These are phyloP conservation scores for Yamagishiella unicocca DNA, from an alignment of 139 green algal genomes.

Conservation along the genomic window DNA sequence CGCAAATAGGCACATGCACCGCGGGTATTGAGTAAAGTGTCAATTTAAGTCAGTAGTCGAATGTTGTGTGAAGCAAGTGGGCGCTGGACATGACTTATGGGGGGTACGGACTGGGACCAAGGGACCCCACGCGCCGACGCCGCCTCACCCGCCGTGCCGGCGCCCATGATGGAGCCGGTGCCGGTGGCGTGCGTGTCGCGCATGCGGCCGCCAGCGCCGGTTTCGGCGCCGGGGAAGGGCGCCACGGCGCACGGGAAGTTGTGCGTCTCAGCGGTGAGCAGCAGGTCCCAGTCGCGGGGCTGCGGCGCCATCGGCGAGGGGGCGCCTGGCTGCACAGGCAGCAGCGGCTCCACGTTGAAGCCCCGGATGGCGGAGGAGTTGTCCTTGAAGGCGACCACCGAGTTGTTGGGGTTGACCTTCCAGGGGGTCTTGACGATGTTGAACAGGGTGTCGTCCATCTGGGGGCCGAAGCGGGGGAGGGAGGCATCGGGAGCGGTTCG, in stretches of 20 bases:
- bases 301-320: slow-evolving; percentile 76
- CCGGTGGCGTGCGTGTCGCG: slow-evolving; percentile 99
- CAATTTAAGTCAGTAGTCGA: too few species aligned
- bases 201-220: slow-evolving; percentile 95
- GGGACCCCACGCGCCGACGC: too few species aligned
- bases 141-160: slow-evolving; percentile 76
- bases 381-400: slow-evolving; percentile 99
- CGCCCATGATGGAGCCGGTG: slow-evolving; percentile 96
- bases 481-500: too few species aligned
- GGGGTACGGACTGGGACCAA: too few species aligned
- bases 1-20: too few species aligned
- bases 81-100: too few species aligned
- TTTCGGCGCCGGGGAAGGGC: slow-evolving; percentile 96
- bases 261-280: slow-evolving; percentile 99
- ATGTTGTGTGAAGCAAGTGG: too few species aligned
- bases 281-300: slow-evolving; percentile 92
- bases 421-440: slow-evolving; percentile 66
- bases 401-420: slow-evolving; percentile 88
- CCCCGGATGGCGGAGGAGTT: slow-evolving; percentile 97
- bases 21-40: too few species aligned
- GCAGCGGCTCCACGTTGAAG: slow-evolving; percentile 73
- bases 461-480: not conserved
- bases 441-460: slow-evolving; percentile 63
- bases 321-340: slow-evolving; percentile 83
- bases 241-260: slow-evolving; percentile 99